These are phyloP conservation scores for Cryptosporidium xiaoi DNA, from an alignment of 169 alveolate species.

Conservation along the genomic window DNA sequence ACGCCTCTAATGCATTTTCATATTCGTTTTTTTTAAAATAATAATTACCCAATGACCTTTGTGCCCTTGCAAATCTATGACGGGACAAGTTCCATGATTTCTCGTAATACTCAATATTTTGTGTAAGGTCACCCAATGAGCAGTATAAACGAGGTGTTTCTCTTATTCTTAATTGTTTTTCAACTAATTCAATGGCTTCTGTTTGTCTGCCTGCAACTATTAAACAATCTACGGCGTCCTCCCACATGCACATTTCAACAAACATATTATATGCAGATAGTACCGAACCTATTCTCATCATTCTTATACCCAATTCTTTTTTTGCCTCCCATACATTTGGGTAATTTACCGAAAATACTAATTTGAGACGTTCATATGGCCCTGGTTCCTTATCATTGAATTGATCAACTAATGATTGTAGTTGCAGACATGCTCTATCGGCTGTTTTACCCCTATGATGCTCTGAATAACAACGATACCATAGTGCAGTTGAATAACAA, in stretches of 20 bases:
- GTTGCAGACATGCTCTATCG: slow-evolving; percentile 84
- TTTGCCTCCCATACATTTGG: slow-evolving; percentile 82
- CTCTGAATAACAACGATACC: slow-evolving; percentile 84
- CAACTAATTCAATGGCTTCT: slow-evolving; percentile 86
- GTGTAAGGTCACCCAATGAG: slow-evolving; percentile 87
- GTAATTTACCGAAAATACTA: slow-evolving; percentile 79
- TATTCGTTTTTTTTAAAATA: slow-evolving; percentile 77
- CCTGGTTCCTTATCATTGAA: slow-evolving; percentile 82
- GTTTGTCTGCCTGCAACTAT: slow-evolving; percentile 85
- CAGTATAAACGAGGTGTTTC: slow-evolving; percentile 90
- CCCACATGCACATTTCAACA: slow-evolving; percentile 87
- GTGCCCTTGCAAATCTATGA: slow-evolving; percentile 89
- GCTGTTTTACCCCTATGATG: slow-evolving; percentile 81
- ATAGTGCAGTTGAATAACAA: slow-evolving; percentile 82
- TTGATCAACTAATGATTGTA: slow-evolving; percentile 85
- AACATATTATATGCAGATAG: slow-evolving; percentile 88
- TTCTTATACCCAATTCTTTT: slow-evolving; percentile 83
- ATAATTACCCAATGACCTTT: slow-evolving; percentile 86
- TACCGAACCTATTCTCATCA: slow-evolving; percentile 84
- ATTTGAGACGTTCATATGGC: slow-evolving; percentile 78
- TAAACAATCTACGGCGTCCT: slow-evolving; percentile 89
- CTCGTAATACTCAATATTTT: slow-evolving; percentile 82
- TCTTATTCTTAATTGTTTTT: slow-evolving; percentile 80
- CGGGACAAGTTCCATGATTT: slow-evolving; percentile 90
- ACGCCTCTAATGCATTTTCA: slow-evolving; percentile 84